A percentile compares a stretch with the other conserved stretches of the same genome.
phyloP scores from a whole-genome alignment of 257 asterid genomes.

The Plantago major region DNA sequence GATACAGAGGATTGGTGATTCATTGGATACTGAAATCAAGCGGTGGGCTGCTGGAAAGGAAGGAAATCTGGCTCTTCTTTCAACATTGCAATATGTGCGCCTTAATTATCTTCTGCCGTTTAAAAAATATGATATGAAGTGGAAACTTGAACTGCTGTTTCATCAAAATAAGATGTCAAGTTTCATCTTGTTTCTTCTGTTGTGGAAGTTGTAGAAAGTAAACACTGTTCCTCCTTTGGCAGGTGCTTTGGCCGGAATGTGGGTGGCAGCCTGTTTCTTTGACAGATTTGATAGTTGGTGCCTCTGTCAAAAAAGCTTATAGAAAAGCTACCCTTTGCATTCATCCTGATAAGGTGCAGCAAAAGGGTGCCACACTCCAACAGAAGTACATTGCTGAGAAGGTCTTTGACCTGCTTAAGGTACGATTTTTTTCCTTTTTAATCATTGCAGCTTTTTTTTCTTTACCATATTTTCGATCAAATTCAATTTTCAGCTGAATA shows the following conservation, averaged over 20 bases:
- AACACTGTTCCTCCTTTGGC: constrained; percentile 18
- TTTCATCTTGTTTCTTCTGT: constrained; percentile 7
- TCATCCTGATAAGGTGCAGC: constrained; percentile 99
- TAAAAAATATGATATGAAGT: not conserved
- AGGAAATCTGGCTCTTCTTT: constrained; percentile 88
- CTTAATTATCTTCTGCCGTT: constrained; percentile 11
- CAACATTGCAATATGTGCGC: constrained; percentile 95
- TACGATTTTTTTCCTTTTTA: constrained; percentile 24
- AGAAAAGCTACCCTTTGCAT: constrained; percentile 98
- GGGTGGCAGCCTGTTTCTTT: constrained; percentile 99
- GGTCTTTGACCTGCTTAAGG: constrained; percentile 98
- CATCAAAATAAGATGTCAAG: constrained; percentile 13
- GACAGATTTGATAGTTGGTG: constrained; percentile 92
- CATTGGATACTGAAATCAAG: constrained; percentile 85
- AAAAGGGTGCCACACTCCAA: constrained; percentile 94
- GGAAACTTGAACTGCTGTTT: not conserved
- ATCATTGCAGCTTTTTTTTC: not conserved
- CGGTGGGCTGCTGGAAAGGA: constrained; percentile 99
- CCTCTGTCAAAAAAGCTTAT: constrained; percentile 79
- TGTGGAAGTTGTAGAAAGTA: not conserved
- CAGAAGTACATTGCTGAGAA: constrained; percentile 97
- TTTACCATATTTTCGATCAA: not conserved
- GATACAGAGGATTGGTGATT: constrained; percentile 78
- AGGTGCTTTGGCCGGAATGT: constrained; percentile 99
- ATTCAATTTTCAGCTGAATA: not conserved